Conservation (phyloP, 2,329 filamentous ascomycete species). For the Penicillium psychrosexuale region DNA sequence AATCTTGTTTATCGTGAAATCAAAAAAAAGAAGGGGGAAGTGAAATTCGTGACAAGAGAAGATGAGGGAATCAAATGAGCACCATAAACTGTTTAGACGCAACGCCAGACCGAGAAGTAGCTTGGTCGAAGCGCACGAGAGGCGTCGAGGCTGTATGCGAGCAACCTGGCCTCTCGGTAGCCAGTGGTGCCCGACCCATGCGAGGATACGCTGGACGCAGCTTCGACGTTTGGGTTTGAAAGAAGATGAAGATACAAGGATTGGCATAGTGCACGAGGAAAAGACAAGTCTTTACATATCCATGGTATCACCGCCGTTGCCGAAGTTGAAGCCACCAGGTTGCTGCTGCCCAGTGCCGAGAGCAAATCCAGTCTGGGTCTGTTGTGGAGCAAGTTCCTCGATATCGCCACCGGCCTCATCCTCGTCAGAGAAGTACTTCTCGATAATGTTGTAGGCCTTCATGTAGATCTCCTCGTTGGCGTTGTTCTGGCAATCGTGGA, state of each 20-base stretch:
- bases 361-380: conserved; percentile 72
- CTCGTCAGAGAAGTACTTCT: conserved; percentile 99
- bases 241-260: not conserved
- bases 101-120: not conserved
- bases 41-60: conserved; percentile 20
- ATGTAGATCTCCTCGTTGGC: conserved; percentile 99
- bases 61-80: conserved; percentile 12
- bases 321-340: conserved; percentile 85
- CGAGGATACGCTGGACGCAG: not conserved
- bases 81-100: not conserved
- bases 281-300: conserved; percentile 58
- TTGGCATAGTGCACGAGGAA: not conserved
- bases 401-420: conserved; percentile 77
- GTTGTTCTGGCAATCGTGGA: conserved; percentile 99
- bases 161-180: not conserved
- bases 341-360: conserved; percentile 63
- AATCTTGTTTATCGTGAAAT: conserved; percentile 47
- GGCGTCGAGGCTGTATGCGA: not conserved
- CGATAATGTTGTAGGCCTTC: conserved; percentile 99
- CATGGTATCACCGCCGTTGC: conserved; percentile 69
- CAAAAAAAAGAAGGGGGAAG: conserved; percentile 21
- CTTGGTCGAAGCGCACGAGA: conserved; percentile 1
- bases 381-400: conserved; percentile 72
- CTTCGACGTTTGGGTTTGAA: conserved; percentile 1
- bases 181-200: not conserved